Evolutionary conservation across 2,329 filamentous ascomycete species (phyloP).

Genomic region (Nemania abortiva): DNA sequence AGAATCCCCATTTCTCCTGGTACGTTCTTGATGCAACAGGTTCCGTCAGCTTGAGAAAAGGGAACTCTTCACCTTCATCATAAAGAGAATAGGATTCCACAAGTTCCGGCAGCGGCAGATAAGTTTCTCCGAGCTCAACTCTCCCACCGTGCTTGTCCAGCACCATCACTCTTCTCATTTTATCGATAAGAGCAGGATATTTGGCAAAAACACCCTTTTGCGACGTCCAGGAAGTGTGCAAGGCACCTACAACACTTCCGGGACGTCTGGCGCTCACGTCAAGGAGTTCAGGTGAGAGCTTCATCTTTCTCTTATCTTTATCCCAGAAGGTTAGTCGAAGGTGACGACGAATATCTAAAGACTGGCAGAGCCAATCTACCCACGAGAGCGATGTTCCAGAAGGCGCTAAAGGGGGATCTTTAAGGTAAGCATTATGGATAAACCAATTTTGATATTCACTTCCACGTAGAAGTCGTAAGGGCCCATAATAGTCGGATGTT

Average conservation of each 20-base stretch:
- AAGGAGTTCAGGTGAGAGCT: not conserved
- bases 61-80: not conserved
- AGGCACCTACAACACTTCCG: not conserved
- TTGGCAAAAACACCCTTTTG: not conserved
- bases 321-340: not conserved
- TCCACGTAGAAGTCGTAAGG: not conserved
- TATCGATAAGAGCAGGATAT: not conserved
- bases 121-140: not conserved
- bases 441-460: not conserved
- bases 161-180: not conserved
- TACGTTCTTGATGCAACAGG: not conserved
- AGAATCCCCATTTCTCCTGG: not conserved
- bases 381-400: not conserved
- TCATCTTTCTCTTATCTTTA: not conserved
- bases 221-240: not conserved
- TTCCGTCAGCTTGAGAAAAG: not conserved
- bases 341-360: not conserved
- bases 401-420: not conserved
- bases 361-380: not conserved
- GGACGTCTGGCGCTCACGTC: not conserved
- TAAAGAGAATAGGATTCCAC: not conserved
- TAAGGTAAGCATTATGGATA: not conserved
- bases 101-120: constrained; percentile 1
- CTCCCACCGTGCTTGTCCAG: not conserved
- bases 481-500: not conserved